These are phyloP conservation scores for Pseudoturritis turrita DNA, from an alignment of 345 rosid species.

Conservation along the genomic window DNA sequence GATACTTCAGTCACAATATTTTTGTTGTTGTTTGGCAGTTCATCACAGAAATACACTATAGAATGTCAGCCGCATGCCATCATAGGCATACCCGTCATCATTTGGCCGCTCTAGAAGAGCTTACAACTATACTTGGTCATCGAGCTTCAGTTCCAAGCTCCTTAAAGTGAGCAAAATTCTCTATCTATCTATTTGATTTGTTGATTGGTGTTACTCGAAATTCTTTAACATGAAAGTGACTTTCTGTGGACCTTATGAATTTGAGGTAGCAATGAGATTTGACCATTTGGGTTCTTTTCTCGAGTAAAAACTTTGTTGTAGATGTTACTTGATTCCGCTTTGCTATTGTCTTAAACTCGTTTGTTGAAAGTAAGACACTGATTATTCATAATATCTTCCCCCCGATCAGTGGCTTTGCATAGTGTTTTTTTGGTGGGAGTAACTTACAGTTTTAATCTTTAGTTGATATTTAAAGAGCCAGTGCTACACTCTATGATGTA, in stretches of 20 bases:
- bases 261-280: slow-evolving; percentile 12
- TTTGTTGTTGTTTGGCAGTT: slow-evolving; percentile 50
- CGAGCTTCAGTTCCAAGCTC: slow-evolving; percentile 80
- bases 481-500: slow-evolving; percentile 11
- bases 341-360: not conserved
- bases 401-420: not conserved
- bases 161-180: slow-evolving; percentile 49
- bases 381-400: not conserved
- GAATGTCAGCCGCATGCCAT: slow-evolving; percentile 65
- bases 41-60: slow-evolving; percentile 77
- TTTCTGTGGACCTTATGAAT: not conserved
- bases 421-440: slow-evolving; percentile 10
- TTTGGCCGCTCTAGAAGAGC: slow-evolving; percentile 81
- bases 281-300: slow-evolving; percentile 8
- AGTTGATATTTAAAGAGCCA: slow-evolving; percentile 5
- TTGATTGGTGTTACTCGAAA: slow-evolving; percentile 1
- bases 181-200: not conserved
- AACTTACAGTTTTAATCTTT: not conserved
- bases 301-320: not conserved
- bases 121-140: slow-evolving; percentile 62
- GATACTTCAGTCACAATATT: slow-evolving; percentile 6
- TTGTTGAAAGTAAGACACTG: not conserved
- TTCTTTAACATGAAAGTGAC: not conserved
- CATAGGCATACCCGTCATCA: slow-evolving; percentile 73
- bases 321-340: not conserved